phyloP scores from a whole-genome alignment of 2,329 filamentous ascomycete genomes.

The Colletotrichum incanum region DNA sequence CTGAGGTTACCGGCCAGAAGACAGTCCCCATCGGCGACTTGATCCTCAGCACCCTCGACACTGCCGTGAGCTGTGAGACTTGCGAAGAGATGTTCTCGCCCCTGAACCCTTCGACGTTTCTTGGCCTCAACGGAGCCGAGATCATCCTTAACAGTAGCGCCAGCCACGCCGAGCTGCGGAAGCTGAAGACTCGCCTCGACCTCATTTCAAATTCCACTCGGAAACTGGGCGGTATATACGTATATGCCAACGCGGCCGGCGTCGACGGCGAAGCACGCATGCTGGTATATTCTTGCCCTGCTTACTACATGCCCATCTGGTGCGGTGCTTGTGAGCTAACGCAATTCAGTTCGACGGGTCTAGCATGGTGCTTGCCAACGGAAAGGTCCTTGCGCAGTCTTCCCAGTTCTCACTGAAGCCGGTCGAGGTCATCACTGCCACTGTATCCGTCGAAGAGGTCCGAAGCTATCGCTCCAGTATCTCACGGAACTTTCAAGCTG shows the following conservation, averaged over 20 bases:
- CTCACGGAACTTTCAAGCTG: slow-evolving; percentile 71
- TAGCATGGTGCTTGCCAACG: slow-evolving; percentile 75
- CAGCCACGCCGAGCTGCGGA: slow-evolving; percentile 69
- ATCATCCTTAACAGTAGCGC: slow-evolving; percentile 49
- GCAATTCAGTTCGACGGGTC: slow-evolving; percentile 70
- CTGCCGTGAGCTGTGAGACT: slow-evolving; percentile 53
- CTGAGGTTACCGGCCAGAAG: slow-evolving; percentile 36
- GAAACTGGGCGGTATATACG: slow-evolving; percentile 73
- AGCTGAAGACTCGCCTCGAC: slow-evolving; percentile 74
- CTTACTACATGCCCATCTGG: neutral
- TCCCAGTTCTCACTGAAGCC: slow-evolving; percentile 72
- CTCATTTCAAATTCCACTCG: slow-evolving; percentile 78
- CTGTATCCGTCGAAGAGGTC: slow-evolving; percentile 80
- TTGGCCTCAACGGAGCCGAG: slow-evolving; percentile 10
- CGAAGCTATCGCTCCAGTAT: slow-evolving; percentile 70
- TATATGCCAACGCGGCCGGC: slow-evolving; percentile 57
- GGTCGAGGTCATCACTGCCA: slow-evolving; percentile 77
- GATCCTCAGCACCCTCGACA: slow-evolving; percentile 57
- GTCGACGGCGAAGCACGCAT: slow-evolving; percentile 50
- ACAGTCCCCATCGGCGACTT: slow-evolving; percentile 60
- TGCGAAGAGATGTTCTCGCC: slow-evolving; percentile 57
- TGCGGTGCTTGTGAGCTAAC: neutral
- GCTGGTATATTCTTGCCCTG: slow-evolving; percentile 58
- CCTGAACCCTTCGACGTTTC: slow-evolving; percentile 49
- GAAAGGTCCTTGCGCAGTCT: slow-evolving; percentile 65